Evolutionary conservation across 2,329 filamentous ascomycete species (phyloP).

Genomic region (Exophiala viscosa): DNA sequence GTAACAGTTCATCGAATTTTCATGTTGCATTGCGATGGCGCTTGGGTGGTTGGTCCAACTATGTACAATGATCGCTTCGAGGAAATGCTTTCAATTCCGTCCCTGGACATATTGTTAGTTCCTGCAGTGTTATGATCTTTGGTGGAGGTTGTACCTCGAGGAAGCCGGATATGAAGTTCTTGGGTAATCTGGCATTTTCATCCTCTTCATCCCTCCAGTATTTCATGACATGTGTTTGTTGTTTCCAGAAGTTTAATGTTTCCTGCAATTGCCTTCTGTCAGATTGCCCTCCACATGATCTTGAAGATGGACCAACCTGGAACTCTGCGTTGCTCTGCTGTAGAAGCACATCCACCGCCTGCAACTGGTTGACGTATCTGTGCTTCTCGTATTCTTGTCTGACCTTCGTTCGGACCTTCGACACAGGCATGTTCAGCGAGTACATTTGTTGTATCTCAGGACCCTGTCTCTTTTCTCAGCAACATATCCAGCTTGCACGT

Average conservation of each 20-base stretch:
- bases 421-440: slow-evolving; percentile 82
- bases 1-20: slow-evolving; percentile 32
- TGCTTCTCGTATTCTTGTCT: slow-evolving; percentile 96
- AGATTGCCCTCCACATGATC: slow-evolving; percentile 1
- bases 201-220: slow-evolving; percentile 91
- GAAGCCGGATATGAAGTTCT: slow-evolving; percentile 91
- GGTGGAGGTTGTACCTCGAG: slow-evolving; percentile 66
- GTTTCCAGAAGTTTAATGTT: slow-evolving; percentile 99
- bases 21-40: slow-evolving; percentile 14
- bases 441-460: slow-evolving; percentile 98
- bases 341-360: slow-evolving; percentile 81
- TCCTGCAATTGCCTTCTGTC: slow-evolving; percentile 56
- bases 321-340: slow-evolving; percentile 90
- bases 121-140: neutral
- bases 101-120: slow-evolving; percentile 9
- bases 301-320: slow-evolving; percentile 62
- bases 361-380: slow-evolving; percentile 85
- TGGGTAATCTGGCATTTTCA: slow-evolving; percentile 70
- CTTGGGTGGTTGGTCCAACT: slow-evolving; percentile 17
- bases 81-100: slow-evolving; percentile 15
- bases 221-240: slow-evolving; percentile 89
- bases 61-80: slow-evolving; percentile 26
- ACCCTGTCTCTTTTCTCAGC: slow-evolving; percentile 55
- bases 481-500: neutral
- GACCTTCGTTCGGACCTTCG: slow-evolving; percentile 84